These are phyloP conservation scores for Cystofilobasidium ferigula DNA, from an alignment of 768 basidiomycete genomes.

Conservation along the genomic window DNA sequence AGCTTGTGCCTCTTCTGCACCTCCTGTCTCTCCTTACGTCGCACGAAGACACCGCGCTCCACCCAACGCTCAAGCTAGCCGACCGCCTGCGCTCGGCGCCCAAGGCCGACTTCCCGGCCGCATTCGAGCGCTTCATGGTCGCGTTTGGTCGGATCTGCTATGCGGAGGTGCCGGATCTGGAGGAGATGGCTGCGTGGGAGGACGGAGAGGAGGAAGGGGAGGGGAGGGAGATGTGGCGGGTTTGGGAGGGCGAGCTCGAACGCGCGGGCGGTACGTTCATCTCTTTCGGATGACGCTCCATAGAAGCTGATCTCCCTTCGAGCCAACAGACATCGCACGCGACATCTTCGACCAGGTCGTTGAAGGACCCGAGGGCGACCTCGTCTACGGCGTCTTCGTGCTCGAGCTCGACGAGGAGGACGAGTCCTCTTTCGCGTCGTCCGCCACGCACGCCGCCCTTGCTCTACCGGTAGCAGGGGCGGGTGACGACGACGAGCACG, in stretches of 20 bases:
- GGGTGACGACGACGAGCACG: background rate
- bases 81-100: constrained; percentile 20
- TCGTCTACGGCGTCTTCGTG: constrained; percentile 35
- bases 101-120: constrained; percentile 31
- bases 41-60: constrained; percentile 8
- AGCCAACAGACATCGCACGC: constrained; percentile 31
- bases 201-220: background rate
- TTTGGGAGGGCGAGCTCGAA: constrained; percentile 21
- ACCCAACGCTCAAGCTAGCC: constrained; percentile 5
- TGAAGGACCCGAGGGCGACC: constrained; percentile 37
- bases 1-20: constrained; percentile 26
- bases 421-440: background rate
- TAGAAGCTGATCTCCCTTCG: background rate
- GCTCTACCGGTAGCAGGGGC: too few species aligned
- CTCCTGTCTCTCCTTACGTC: constrained; percentile 30
- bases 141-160: constrained; percentile 34
- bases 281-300: background rate
- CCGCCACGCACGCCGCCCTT: background rate
- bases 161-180: constrained; percentile 28
- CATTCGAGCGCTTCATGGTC: constrained; percentile 32
- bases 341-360: constrained; percentile 35
- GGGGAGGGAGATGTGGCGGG: constrained; percentile 9
- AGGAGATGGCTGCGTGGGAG: constrained; percentile 16
- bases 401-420: constrained; percentile 25
- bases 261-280: constrained; percentile 20